phyloP scores from a whole-genome alignment of 2,329 filamentous ascomycete species.

The Ceratocystis papillata region DNA sequence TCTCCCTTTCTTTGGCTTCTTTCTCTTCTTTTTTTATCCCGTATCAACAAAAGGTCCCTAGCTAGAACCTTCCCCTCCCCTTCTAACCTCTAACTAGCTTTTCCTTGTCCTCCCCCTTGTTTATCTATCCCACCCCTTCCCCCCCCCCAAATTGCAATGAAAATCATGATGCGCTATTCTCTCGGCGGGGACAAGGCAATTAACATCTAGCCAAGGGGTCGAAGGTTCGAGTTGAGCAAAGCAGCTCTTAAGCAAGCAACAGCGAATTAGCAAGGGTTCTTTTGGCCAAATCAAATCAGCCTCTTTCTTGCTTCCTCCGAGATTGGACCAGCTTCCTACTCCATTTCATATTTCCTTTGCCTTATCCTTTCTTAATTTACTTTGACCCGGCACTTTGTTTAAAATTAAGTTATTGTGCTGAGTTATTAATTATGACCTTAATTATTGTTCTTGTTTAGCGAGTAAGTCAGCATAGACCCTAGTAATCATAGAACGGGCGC shows the following conservation, averaged over 20 bases:
- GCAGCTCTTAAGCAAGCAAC: not conserved
- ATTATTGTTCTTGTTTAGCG: too few species aligned
- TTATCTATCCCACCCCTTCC: not conserved
- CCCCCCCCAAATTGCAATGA: slow-evolving; percentile 6
- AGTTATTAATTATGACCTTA: too few species aligned
- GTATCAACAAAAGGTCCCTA: not conserved
- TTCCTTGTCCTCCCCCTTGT: not conserved
- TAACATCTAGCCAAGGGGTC: not conserved
- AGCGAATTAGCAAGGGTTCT: not conserved
- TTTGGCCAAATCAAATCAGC: not conserved
- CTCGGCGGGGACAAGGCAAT: not conserved
- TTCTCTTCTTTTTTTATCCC: not conserved
- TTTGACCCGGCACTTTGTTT: too few species aligned
- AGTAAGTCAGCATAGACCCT: too few species aligned
- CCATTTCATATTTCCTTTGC: too few species aligned
- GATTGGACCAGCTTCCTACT: not conserved
- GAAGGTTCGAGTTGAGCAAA: not conserved
- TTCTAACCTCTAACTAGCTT: not conserved
- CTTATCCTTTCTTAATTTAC: too few species aligned
- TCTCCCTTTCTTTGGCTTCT: not conserved
- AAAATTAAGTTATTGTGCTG: too few species aligned
- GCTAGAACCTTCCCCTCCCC: not conserved
- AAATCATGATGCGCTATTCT: slow-evolving; percentile 4
- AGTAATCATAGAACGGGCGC: too few species aligned
- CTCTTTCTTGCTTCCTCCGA: not conserved